Evolutionary conservation across 148 eudicot genomes (phyloP), one percentile per base, ranked within the genome.

Genomic region (Cornus controversa): DNA sequence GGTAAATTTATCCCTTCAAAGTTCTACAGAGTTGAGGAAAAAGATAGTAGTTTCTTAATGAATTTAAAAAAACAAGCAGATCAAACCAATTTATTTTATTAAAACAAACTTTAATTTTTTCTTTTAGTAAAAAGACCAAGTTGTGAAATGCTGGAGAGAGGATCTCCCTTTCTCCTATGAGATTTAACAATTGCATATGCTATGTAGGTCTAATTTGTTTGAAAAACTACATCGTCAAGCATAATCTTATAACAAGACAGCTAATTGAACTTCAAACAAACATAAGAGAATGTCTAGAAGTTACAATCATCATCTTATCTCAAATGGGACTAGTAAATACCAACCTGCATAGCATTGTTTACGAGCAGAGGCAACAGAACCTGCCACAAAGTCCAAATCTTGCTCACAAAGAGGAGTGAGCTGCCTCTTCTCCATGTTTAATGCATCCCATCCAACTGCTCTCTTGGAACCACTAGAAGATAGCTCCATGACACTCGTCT

Each of bases 331-430:
- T 37, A 26, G 3, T 34, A 29, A 71, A 66, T 66, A 34, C 75
- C 1, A 1, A 81, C 70, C 72, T 75, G 67, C 66, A 71, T 25
- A 73, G 74, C 50, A 66, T 42, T 74, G 68, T 53, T 78, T 82
- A 71, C 75, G 69, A 66, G 74, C 71, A 28, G 79, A 77, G 42
- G 45, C 69, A 65, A 72, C 74, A 50, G 37, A 22, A 47, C 63
- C 42, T n/a, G n/a, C n/a, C n/a, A n/a, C n/a, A n/a, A n/a, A n/a
- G n/a, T n/a, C n/a, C n/a, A n/a, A n/a, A n/a, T n/a, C n/a, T 70
- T 29, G 25, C 47, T 47, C 57, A 11, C 50, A 24, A 42, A 26
- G 70, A 15, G 57, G 74, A 70, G 60, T 16, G 69, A 66, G 73
- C 47, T 54, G 60, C 67, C 47, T 71, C 65, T 75, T 75, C 45